These are phyloP conservation scores for Penicillium sp. DNA, from an alignment of 2,329 filamentous ascomycete species.

Conservation along the genomic window DNA sequence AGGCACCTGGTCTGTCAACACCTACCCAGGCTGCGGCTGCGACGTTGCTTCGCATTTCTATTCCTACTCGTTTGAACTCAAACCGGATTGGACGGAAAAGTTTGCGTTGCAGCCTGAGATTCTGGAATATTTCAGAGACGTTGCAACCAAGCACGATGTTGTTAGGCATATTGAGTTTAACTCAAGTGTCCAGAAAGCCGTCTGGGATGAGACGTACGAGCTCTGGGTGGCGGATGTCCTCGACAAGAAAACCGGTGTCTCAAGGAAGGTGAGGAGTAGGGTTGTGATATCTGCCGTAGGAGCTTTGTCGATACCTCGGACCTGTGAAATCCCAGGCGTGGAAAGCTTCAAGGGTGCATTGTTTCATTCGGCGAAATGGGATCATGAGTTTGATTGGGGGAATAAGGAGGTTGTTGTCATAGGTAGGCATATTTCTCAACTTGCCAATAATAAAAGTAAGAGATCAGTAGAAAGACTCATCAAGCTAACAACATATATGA, in stretches of 20 bases:
- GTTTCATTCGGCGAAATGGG: constrained; percentile 43
- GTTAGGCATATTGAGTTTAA: constrained; percentile 20
- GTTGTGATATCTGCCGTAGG: constrained; percentile 31
- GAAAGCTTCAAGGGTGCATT: constrained; percentile 33
- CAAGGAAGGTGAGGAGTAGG: constrained; percentile 20
- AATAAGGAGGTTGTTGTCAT: constrained; percentile 37
- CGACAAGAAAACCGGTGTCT: constrained; percentile 20
- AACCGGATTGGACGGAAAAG: constrained; percentile 37
- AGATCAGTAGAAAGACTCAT: neutral
- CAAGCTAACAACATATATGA: neutral
- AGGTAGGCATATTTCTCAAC: constrained; percentile 25
- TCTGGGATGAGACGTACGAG: constrained; percentile 18
- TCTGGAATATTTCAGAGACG: constrained; percentile 22
- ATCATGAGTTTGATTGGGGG: constrained; percentile 35
- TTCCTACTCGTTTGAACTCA: constrained; percentile 41
- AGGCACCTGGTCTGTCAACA: constrained; percentile 34
- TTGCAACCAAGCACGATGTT: constrained; percentile 21
- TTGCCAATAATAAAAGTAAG: neutral
- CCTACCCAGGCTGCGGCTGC: constrained; percentile 37
- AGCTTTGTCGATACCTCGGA: constrained; percentile 23
- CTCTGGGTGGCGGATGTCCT: constrained; percentile 26
- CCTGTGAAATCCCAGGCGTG: constrained; percentile 26
- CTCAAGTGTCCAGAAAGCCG: constrained; percentile 19
- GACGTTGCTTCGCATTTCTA: constrained; percentile 41
- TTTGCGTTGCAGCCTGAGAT: constrained; percentile 36